Base-by-base conservation (phyloP, 2,329 filamentous ascomycete species). In the Coleophoma cylindrospora region DNA sequence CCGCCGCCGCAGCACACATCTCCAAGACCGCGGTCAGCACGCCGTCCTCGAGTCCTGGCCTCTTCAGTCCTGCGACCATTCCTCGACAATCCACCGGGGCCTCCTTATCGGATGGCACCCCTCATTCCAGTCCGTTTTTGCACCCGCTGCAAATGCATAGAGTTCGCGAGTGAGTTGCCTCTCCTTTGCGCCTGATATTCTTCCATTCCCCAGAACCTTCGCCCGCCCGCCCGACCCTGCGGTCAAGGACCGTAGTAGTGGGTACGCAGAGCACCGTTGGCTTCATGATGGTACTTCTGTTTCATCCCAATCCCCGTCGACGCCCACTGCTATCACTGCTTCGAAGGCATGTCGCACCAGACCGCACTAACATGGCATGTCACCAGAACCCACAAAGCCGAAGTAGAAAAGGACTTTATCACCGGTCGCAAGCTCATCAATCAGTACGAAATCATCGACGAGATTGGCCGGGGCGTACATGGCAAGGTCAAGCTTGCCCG, bases 351-450 rank as follows among this genome's bases (percentile, higher is more conserved):
- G 27, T 27, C 27, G 27, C 27, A 27, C 7, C 6, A 27, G 27
- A 5, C 4, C 19, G 34, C 34, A 44, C 60, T 63, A 43, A 63
- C 57, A 51, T 52, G 21, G 55, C 47, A 49, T 33, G 38, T 40
- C 19, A 33, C 27, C 56, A 89, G 85, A 71, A 96, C 92, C 10
- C 89, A 96, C 70, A 90, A 91, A 55, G 91, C 89, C 48, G 85
- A 91, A 62, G 89, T 96, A 59, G 92, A 97, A 63, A 85, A 91
- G 55, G 91, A 97, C 68, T 81, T 81, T 48, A 79, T 90, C 55
- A 95, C 92, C 5, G 94, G 94, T 52, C 89, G 94, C 55, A 99
- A 99, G 72, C 79, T 91, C 48, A 95, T 99, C 75, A 99, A 99
- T 64, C 88, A 96, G 65, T 99, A 99, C 71, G 90, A 96, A 69